These are phyloP conservation scores for Climacium dendroides DNA, from an alignment of 225 moss, liverwort and hornwort species.

Conservation along the genomic window DNA sequence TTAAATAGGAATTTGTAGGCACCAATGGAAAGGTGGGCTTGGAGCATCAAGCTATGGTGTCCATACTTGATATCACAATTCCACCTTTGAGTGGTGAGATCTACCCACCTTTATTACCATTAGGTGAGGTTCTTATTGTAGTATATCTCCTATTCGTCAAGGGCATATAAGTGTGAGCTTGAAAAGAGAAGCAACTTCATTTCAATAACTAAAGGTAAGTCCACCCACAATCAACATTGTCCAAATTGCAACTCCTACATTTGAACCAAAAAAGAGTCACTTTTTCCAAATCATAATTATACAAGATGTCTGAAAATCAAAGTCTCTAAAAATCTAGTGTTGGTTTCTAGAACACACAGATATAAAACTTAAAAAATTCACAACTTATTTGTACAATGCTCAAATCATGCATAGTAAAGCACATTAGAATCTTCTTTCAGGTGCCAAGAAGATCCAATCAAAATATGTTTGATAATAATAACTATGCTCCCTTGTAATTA, in stretches of 20 bases:
- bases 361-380: background rate
- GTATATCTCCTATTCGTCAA: background rate
- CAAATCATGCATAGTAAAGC: too few relatives aligned
- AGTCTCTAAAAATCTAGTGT: background rate
- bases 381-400: background rate
- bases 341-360: background rate
- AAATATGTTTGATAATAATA: background rate
- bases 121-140: accelerated
- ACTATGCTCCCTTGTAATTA: background rate
- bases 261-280: accelerated
- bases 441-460: background rate
- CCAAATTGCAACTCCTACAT: background rate
- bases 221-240: accelerated
- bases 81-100: background rate
- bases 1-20: background rate
- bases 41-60: accelerated
- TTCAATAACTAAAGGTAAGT: too few relatives aligned
- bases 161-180: background rate
- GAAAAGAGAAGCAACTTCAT: background rate
- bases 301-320: background rate
- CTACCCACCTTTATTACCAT: accelerated
- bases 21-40: background rate
- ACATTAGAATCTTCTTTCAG: accelerated
- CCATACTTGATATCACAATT: background rate
- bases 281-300: background rate